Base-by-base conservation (phyloP, 768 basidiomycete genomes). In the Harrya chromipes region DNA sequence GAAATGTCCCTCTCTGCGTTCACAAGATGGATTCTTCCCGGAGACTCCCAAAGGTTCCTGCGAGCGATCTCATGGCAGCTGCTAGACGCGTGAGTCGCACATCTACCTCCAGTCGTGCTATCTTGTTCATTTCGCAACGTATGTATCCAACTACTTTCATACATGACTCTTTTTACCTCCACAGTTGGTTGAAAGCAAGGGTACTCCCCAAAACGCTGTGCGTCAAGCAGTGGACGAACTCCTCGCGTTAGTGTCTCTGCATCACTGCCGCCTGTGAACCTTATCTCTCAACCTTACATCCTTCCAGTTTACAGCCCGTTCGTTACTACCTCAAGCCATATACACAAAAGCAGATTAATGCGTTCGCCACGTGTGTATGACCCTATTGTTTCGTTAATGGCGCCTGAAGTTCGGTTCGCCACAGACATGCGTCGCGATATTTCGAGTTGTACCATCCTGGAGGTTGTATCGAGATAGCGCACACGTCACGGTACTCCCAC, bases 11-110 rank as follows among this genome's bases (percentile, higher is more conserved):
- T n/a, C 77, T 93, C 46, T 79, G 84, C 49, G 90, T 93, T 13
- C 90, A 93, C 74, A 92, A 90, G 70, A 93, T 93, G 90, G 89
- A 92, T 66, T 73, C 85, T 21, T 78, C 81, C 53, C 78, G 87
- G 47, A 77, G 82, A 42, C 77, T 91, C 24, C 90, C 90, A 50
- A 90, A 87, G 74, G 83, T 86, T 45, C 76, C 84, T 57, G 71
- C 83, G 8, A 71, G 75, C 38, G 81, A 84, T 64, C 78, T 93
- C 59, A 75, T 92, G 67, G 67, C 73, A 55, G 82, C 83, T 59
- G 84, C 90, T 51, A 77, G 80, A 81, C 85, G 87, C 83, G 90
- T 92, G 67, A 62, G 78, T 74, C 50, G 31, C 46, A 59, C 52
- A 51, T 50, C 51, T 54, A 36, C 49, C 51, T 50, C 50, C 38